Conservation (phyloP, 1,284 basidiomycete genomes). For the Abortiporus biennis region DNA sequence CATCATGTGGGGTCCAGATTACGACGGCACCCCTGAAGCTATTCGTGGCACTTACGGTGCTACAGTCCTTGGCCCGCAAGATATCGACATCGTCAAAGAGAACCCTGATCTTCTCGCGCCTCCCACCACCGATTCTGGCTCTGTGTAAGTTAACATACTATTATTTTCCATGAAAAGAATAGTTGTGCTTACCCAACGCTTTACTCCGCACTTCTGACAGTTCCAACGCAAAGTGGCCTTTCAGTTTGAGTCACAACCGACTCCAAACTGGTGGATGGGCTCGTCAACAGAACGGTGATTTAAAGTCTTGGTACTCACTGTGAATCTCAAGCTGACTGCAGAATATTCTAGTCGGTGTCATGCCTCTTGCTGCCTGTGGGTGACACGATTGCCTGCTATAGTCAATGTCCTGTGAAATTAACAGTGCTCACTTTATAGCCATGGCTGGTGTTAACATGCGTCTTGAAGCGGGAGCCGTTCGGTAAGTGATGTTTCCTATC, state of each 20-base stretch:
- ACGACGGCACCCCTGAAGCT: conserved; percentile 25
- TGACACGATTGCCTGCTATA: conserved; percentile 2
- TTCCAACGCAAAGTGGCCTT: conserved; percentile 66
- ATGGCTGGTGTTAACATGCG: conserved; percentile 71
- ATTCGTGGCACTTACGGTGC: conserved; percentile 43
- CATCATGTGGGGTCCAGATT: conserved; percentile 29
- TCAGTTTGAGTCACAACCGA: conserved; percentile 62
- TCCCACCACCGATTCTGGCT: conserved; percentile 61
- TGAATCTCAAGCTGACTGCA: too few species aligned
- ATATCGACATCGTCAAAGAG: conserved; percentile 44
- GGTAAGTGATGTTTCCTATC: conserved; percentile 29
- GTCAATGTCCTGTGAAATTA: conserved; percentile 7
- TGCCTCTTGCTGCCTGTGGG: conserved; percentile 57
- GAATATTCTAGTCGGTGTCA: conserved; percentile 47
- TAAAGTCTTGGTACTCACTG: too few species aligned
- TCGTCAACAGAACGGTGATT: conserved; percentile 63
- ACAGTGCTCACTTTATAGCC: conserved; percentile 26
- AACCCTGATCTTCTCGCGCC: conserved; percentile 61
- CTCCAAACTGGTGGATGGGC: conserved; percentile 72
- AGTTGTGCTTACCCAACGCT: too few species aligned
- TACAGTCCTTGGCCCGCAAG: conserved; percentile 49
- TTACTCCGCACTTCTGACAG: too few species aligned
- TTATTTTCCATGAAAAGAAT: too few species aligned
- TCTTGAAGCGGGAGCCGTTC: conserved; percentile 55
- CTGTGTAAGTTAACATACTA: conserved; percentile 44